Evolutionary conservation across 768 basidiomycete genomes (phyloP).

Genomic region (Pulveroboletus sp.): DNA sequence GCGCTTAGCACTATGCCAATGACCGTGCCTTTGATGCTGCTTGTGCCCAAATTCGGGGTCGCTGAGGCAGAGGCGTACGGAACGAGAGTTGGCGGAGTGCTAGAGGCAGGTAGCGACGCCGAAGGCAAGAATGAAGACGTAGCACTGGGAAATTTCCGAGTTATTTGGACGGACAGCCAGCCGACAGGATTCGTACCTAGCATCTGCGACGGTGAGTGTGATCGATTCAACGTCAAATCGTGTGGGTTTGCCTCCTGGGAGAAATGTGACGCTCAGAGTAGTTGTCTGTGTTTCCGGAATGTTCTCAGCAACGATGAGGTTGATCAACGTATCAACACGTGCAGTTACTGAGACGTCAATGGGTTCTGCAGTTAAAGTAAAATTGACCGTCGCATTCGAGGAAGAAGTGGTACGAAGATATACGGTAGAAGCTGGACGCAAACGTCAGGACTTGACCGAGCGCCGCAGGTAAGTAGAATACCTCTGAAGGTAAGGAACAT

Average conservation of each 20-base stretch:
- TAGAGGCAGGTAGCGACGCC: constrained; percentile 21
- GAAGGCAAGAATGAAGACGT: constrained; percentile 27
- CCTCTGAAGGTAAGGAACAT: constrained; percentile 55
- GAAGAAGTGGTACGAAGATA: constrained; percentile 39
- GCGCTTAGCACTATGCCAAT: constrained; percentile 14
- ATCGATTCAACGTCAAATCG: constrained; percentile 38
- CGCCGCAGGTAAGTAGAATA: constrained; percentile 14
- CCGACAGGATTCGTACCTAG: constrained; percentile 26
- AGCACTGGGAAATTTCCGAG: constrained; percentile 10
- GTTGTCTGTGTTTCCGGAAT: constrained; percentile 39
- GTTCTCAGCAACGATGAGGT: constrained; percentile 35
- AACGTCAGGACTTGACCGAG: constrained; percentile 3
- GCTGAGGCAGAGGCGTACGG: constrained; percentile 7
- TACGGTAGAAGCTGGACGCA: constrained; percentile 37
- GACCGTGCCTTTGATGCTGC: constrained; percentile 7
- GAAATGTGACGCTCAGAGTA: constrained; percentile 40
- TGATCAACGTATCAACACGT: constrained; percentile 40
- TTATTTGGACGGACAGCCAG: background rate
- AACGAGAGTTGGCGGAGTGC: constrained; percentile 14
- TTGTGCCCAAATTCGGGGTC: background rate
- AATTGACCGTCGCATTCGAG: constrained; percentile 50
- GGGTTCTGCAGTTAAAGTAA: constrained; percentile 41
- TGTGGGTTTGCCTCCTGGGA: constrained; percentile 23
- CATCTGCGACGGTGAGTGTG: constrained; percentile 34
- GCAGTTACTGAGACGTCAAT: constrained; percentile 32